Evolutionary conservation across 352 stramenopile genomes (phyloP), one percentile per base, ranked within the genome.

Genomic region (Phytophthora citricola): DNA sequence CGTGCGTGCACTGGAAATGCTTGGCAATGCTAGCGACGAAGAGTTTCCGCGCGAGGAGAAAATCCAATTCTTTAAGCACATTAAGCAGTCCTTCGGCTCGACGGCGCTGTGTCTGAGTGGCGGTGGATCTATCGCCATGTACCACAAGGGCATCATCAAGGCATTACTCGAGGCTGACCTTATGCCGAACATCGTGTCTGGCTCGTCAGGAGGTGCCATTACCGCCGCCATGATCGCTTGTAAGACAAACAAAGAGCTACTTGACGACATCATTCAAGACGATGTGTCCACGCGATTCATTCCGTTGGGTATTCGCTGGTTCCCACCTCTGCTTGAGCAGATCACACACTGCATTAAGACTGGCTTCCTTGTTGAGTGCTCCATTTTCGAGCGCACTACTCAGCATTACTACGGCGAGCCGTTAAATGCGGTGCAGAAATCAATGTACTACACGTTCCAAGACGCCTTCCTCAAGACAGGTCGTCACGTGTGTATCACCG

Each of bases 401-500:
- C 77, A 97, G 51, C 96, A 97, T 52, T 98, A 98, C 77, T 98
- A 91, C 68, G 83, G 84, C n/a, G 84, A 92, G 34, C 83, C 83
- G 2, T 55, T 90, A 45, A 66, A 87, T 54, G 39, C 61, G 0
- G 26, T 63, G 12, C 44, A 84, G 14, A 87, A 88, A 58, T 72
- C 67, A 20, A 76, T 92, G 73, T 66, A 86, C 79, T 92, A 91
- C 56, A 98, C 95, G 0, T 98, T 98, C 76, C 90, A 97, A 66
- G 95, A 98, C 70, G 95, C 95, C 15, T 98, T 92, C 73, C 79
- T 97, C 58, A 87, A 92, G 54, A 98, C 95, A 0, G 81, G 90
- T 4, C 96, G 97, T 53, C 88, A 98, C 75, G 88, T 98, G 49
- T 98, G 92, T 67, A 98, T 98, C 69, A 98, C 93, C 0, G 93